Base-by-base conservation (phyloP, 1,139 yeast genomes). In the Insectozyma bohioensis region DNA sequence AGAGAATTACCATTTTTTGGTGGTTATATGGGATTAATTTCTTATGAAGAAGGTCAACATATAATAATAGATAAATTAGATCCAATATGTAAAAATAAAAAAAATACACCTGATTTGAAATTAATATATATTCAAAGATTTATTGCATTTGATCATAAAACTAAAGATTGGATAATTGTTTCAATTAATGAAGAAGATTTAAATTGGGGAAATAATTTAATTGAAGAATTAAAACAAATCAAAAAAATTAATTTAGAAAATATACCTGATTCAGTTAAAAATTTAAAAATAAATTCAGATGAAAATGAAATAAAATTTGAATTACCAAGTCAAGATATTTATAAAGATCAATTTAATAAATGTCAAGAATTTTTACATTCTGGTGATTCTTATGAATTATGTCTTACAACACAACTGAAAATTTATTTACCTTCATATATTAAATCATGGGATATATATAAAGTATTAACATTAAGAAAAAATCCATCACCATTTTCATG, bases 401-500 rank as follows among this genome's bases (percentile, higher is more conserved):
- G 98, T 52, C 68, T 92, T 24, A 92, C 98, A 0, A 82, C 85
- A 1, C 85, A 78, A 43, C 86, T 95, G 44, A 70, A 67, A 34
- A 71, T 90, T 14, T 59, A 56, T 14, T 63, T 80, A 29, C 80
- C 75, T 2, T 41, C 51, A 12, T 43, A 56, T 12, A 48, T 78
- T 11, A 46, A 67, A 4, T 72, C 95, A 0, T 92, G 97, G 97
- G 77, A 76, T 16, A 67, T 92, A 4, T 94, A 88, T 61, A 81
- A 84, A 49, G 72, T 79, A 1, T 64, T 92, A 33, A 77, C 86
- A 0, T 55, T 63, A 16, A 58, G 51, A 27, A 75, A 75, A 38
- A 94, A 94, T 52, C 97, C 98, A 3, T 86, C 97, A 0, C 98
- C 99, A 1, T 90, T 85, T 54, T 81, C 96, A 1, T 82, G 95